Evolutionary conservation across 805 yeast species (phyloP).

Genomic region (Starmera dryadoides): DNA sequence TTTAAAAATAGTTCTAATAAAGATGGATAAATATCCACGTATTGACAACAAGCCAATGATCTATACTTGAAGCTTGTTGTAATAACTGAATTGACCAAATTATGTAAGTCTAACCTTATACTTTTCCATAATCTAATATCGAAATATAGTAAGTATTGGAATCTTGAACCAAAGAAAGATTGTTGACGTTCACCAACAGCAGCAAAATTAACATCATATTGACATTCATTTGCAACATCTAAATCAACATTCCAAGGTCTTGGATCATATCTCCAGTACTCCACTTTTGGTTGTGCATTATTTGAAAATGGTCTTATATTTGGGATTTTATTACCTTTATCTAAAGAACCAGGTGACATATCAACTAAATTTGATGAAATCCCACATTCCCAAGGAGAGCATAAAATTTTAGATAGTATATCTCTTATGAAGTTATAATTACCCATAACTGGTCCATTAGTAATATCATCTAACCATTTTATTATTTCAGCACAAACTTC

Average conservation of each 20-base stretch:
- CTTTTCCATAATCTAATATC: conserved; percentile 71
- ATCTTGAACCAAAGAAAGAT: conserved; percentile 32
- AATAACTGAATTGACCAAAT: conserved; percentile 55
- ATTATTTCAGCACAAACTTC: conserved; percentile 72
- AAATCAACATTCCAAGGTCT: conserved; percentile 40
- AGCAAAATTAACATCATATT: conserved; percentile 25
- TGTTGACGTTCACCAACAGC: background rate
- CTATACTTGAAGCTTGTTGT: conserved; percentile 54
- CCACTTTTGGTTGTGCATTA: conserved; percentile 1
- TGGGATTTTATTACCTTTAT: conserved; percentile 12
- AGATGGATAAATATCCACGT: conserved; percentile 76
- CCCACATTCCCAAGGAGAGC: conserved; percentile 58
- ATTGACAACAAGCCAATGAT: conserved; percentile 61
- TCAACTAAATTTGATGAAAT: conserved; percentile 10
- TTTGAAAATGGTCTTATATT: background rate
- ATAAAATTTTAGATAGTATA: conserved; percentile 48
- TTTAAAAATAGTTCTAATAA: conserved; percentile 62
- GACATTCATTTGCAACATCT: conserved; percentile 37
- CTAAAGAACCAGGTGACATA: conserved; percentile 5
- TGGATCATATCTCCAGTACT: conserved; percentile 34
- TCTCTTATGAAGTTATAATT: conserved; percentile 40
- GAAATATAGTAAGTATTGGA: conserved; percentile 39
- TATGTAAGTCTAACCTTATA: conserved; percentile 50
- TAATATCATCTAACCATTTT: conserved; percentile 55
- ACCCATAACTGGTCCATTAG: conserved; percentile 45